These are phyloP conservation scores for Hypomyces rosellus DNA, from an alignment of 2,329 filamentous ascomycete species.

Conservation along the genomic window DNA sequence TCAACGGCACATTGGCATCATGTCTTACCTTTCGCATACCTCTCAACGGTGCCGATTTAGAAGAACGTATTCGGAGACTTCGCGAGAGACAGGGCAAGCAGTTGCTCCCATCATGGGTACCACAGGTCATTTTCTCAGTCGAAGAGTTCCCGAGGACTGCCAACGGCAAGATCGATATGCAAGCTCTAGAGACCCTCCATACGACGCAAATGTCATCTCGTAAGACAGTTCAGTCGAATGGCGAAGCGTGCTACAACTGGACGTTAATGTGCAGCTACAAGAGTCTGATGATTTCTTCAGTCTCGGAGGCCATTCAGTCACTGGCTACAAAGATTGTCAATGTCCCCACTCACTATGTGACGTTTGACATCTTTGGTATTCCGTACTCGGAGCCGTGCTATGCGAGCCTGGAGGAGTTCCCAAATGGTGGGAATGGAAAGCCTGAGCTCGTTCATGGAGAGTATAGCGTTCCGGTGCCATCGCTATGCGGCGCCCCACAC, in stretches of 20 bases:
- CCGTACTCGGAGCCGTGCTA: slow-evolving; percentile 10
- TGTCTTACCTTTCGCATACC: not conserved
- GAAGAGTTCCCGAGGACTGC: not conserved
- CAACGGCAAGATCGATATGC: slow-evolving; percentile 8
- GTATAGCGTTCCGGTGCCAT: not conserved
- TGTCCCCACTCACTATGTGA: slow-evolving; percentile 8
- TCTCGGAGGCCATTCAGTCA: slow-evolving; percentile 5
- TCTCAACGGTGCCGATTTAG: not conserved
- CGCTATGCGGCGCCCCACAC: slow-evolving; percentile 7
- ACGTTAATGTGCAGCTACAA: not conserved
- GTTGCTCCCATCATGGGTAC: slow-evolving; percentile 9
- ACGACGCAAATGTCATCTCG: not conserved
- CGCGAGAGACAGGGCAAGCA: not conserved
- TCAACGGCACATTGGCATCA: slow-evolving; percentile 2
- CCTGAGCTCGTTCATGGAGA: not conserved
- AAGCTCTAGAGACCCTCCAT: slow-evolving; percentile 1
- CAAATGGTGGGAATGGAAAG: not conserved
- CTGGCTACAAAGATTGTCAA: slow-evolving; percentile 7
- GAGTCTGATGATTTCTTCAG: slow-evolving; percentile 2
- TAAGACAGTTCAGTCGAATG: not conserved
- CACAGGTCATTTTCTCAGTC: slow-evolving; percentile 1
- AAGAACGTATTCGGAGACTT: not conserved
- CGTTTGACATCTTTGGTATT: slow-evolving; percentile 10
- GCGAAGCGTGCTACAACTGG: not conserved
- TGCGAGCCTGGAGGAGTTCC: slow-evolving; percentile 7